These are phyloP conservation scores for Phytopythium chamaehyphon DNA, from an alignment of 352 stramenopile species.

Conservation along the genomic window DNA sequence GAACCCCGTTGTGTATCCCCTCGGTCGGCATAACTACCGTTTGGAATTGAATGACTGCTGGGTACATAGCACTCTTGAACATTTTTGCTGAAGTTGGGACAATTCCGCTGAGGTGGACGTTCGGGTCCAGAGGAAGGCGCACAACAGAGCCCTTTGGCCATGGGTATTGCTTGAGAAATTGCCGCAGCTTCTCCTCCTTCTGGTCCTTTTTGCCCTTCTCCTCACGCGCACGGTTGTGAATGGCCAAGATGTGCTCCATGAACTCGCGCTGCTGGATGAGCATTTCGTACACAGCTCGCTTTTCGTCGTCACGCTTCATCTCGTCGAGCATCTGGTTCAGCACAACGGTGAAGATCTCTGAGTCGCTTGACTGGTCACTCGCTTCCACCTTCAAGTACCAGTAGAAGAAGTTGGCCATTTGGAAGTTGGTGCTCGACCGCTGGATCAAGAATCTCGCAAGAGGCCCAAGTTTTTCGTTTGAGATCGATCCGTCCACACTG, in stretches of 20 bases:
- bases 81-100: constrained; percentile 92
- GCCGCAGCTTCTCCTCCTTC: constrained; percentile 94
- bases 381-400: constrained; percentile 89
- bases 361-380: constrained; percentile 63
- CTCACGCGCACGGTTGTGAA: constrained; percentile 90
- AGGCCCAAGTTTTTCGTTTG: constrained; percentile 53
- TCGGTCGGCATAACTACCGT: constrained; percentile 58
- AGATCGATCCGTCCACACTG: constrained; percentile 37
- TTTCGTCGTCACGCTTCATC: constrained; percentile 90
- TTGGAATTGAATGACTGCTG: constrained; percentile 95
- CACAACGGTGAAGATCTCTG: constrained; percentile 74
- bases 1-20: constrained; percentile 13
- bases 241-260: constrained; percentile 91
- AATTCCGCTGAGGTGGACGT: constrained; percentile 85
- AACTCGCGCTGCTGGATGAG: constrained; percentile 91
- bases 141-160: constrained; percentile 79
- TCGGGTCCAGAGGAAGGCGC: constrained; percentile 85
- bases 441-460: constrained; percentile 94
- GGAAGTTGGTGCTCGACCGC: constrained; percentile 90
- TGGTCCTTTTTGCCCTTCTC: constrained; percentile 94
- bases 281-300: constrained; percentile 89
- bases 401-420: constrained; percentile 98
- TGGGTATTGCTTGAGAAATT: constrained; percentile 85
- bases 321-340: constrained; percentile 93
- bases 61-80: constrained; percentile 98